Evolutionary conservation across 805 yeast genomes (phyloP), one percentile per base, ranked within the genome.

Genomic region (Spathaspora arborariae): DNA sequence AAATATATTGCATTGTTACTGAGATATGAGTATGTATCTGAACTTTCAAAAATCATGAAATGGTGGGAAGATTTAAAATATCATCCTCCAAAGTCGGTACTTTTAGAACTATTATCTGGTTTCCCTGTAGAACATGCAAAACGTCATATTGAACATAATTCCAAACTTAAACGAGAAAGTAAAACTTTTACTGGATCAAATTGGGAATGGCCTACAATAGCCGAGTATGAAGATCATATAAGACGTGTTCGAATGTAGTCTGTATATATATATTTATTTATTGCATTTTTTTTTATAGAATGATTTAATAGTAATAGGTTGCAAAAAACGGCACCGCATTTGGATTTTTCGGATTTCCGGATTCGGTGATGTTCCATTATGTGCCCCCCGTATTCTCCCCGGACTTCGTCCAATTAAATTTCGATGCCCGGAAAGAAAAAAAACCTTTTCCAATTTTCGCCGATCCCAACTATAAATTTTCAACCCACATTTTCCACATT

Each of bases 41-140:
- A 80, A 55, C 56, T 84, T n/a, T 61, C 76, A 0, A 73, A 66
- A 33, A 62, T 84, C 5, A 59, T 82, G 26, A 66, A 70, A 21
- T 75, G 81, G 75, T 77, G 88, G 82, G 80, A 79, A 34, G 57
- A 61, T 2, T 54, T 82, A 7, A 57, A 63, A 15, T 74, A 68
- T 44, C 50, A 46, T 2, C 87, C 87, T 0, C 53, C 62, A 34
- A 63, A 60, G 37, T 56, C 56, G 16, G 65, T 77, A 0, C 58
- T 81, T 18, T 53, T 71, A 15, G 62, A 67, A 39, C 54, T 80
- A 13, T 60, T 81, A 18, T 51, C 50, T 7, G 58, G 67, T 2
- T 49, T 72, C 15, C 77, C 77, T 1, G 42, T n/a, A 11, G 74
- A 68, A 11, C 59, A 63, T 48, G 65, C 72, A 9, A 58, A 60